Evolutionary conservation across 1,284 basidiomycete species (phyloP).

Genomic region (Mycosarcoma mackinlayi): DNA sequence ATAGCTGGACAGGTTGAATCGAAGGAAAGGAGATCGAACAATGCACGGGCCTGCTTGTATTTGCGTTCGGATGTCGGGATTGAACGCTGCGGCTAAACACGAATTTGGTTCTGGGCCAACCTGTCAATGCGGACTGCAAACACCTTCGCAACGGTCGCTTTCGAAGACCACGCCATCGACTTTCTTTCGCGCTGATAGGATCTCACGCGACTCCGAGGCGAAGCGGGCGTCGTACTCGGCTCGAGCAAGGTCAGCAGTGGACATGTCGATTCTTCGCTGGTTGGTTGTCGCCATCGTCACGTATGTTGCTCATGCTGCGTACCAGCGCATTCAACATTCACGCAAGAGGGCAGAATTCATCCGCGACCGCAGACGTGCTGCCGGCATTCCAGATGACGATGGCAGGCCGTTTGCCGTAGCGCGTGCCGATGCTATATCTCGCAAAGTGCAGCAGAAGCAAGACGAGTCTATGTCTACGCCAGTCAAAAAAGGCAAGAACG

Average conservation of each 20-base stretch:
- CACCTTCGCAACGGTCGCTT: background rate
- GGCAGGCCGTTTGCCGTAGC: constrained; percentile 49
- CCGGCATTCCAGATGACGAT: constrained; percentile 56
- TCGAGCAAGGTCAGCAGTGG: too few species aligned
- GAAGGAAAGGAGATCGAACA: background rate
- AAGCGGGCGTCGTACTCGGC: too few species aligned
- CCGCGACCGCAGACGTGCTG: constrained; percentile 47
- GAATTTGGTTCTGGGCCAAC: constrained; percentile 1
- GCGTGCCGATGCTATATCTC: constrained; percentile 37
- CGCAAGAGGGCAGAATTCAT: constrained; percentile 45
- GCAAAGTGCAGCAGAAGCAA: constrained; percentile 21
- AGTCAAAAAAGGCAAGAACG: constrained; percentile 15
- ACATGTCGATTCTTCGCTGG: constrained; percentile 35
- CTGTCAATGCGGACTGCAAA: constrained; percentile 1
- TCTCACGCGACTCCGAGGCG: too few species aligned
- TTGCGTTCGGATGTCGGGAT: background rate
- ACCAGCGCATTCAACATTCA: constrained; percentile 25
- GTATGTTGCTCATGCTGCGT: constrained; percentile 19
- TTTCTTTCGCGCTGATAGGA: background rate
- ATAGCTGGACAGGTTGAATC: background rate
- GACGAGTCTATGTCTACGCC: constrained; percentile 24
- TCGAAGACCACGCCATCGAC: background rate
- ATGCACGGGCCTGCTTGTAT: background rate
- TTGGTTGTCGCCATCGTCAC: constrained; percentile 19
- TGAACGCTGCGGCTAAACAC: background rate